Conservation (phyloP, 1,284 basidiomycete genomes). For the Ustanciosporium gigantosporum region DNA sequence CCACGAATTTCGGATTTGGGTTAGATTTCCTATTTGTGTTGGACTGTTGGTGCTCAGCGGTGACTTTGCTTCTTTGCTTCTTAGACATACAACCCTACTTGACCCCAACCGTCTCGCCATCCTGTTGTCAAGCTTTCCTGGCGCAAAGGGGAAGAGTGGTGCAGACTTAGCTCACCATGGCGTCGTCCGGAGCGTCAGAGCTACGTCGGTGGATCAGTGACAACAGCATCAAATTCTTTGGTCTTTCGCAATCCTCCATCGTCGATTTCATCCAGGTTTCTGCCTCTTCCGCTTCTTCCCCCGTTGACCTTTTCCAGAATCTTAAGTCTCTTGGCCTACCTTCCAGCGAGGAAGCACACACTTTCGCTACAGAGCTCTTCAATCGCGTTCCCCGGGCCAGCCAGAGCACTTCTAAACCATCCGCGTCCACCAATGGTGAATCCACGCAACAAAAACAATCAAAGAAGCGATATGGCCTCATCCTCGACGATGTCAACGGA, state of each 20-base stretch:
- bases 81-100: too few species aligned
- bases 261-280: constrained; percentile 52
- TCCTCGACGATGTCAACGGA: constrained; percentile 40
- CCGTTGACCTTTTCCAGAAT: constrained; percentile 74
- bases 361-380: constrained; percentile 79
- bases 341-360: constrained; percentile 74
- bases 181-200: constrained; percentile 13
- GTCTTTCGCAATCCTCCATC: constrained; percentile 51
- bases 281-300: constrained; percentile 78
- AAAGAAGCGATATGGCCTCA: constrained; percentile 49
- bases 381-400: constrained; percentile 69
- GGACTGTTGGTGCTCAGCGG: too few species aligned
- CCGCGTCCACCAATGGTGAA: constrained; percentile 1
- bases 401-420: constrained; percentile 65
- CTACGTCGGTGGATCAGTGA: constrained; percentile 54
- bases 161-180: neutral
- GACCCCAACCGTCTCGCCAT: too few species aligned
- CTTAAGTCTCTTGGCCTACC: constrained; percentile 79
- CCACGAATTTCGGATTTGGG: too few species aligned
- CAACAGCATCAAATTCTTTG: constrained; percentile 50
- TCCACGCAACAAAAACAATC: neutral
- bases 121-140: too few species aligned
- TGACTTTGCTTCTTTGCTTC: too few species aligned
- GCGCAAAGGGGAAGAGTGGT: neutral
- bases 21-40: too few species aligned